Conservation (phyloP, 192 early-diverging fungal species). For the Thamnidium elegans region DNA sequence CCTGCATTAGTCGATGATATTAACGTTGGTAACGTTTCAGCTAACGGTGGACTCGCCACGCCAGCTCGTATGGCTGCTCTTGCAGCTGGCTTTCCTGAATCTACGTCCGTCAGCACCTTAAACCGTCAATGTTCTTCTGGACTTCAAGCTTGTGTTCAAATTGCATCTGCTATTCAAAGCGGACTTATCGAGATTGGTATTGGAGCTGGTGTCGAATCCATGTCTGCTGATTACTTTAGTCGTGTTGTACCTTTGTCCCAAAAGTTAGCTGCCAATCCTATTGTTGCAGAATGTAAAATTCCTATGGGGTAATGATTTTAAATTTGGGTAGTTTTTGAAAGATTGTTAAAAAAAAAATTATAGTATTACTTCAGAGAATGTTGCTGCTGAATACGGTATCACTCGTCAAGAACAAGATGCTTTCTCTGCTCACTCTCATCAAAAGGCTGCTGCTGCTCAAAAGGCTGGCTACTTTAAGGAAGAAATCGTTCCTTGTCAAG, state of each 20-base stretch:
- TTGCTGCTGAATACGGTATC: slow-evolving; percentile 83
- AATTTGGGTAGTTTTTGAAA: neutral
- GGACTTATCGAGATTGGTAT: slow-evolving; percentile 91
- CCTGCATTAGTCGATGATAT: slow-evolving; percentile 85
- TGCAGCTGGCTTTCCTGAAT: slow-evolving; percentile 86
- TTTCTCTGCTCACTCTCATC: slow-evolving; percentile 85
- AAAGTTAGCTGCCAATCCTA: slow-evolving; percentile 61
- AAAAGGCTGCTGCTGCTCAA: slow-evolving; percentile 84
- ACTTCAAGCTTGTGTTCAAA: slow-evolving; percentile 82
- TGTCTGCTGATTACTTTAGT: slow-evolving; percentile 84
- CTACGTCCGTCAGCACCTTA: slow-evolving; percentile 75
- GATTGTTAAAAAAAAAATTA: neutral
- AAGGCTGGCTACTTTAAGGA: slow-evolving; percentile 86
- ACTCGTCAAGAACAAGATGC: slow-evolving; percentile 88
- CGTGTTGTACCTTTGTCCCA: slow-evolving; percentile 74
- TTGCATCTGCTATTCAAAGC: slow-evolving; percentile 86
- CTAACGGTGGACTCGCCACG: slow-evolving; percentile 86
- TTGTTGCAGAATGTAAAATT: slow-evolving; percentile 78
- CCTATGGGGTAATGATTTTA: slow-evolving; percentile 65
- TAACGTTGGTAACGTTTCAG: slow-evolving; percentile 89
- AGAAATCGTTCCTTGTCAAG: slow-evolving; percentile 86
- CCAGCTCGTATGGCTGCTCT: slow-evolving; percentile 90
- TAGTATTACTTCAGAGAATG: slow-evolving; percentile 94
- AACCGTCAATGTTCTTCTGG: slow-evolving; percentile 96
- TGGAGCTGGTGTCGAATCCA: slow-evolving; percentile 94